Percentiles rank a stretch among this genome's conserved stretches.
These are phyloP conservation scores for Basidiobolus meristosporus DNA, from an alignment of 371 early-diverging fungal species.

Conservation along the genomic window DNA sequence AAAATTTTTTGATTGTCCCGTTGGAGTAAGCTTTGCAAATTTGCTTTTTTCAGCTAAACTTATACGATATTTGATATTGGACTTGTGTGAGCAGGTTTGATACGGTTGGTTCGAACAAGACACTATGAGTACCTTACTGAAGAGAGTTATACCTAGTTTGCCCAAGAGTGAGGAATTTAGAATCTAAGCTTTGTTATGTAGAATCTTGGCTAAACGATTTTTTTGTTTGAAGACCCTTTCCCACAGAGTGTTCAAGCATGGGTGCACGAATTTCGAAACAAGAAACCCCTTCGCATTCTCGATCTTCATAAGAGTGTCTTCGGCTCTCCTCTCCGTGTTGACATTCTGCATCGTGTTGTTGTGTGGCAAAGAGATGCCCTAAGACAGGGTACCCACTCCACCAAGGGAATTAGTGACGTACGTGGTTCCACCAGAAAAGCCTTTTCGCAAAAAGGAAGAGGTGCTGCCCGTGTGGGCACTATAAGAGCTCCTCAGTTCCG, in stretches of 20 bases:
- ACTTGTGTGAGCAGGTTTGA: too few relatives aligned
- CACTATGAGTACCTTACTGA: too few relatives aligned
- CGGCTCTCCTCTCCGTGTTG: constrained; percentile 58
- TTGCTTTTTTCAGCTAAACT: too few relatives aligned
- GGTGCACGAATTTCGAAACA: constrained; percentile 57
- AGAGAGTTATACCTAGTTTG: too few relatives aligned
- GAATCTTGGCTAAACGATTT: too few relatives aligned
- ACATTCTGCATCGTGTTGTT: constrained; percentile 73
- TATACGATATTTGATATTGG: too few relatives aligned
- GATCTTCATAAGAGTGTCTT: constrained; percentile 60
- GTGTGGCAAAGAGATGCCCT: constrained; percentile 63
- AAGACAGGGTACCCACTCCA: constrained; percentile 71
- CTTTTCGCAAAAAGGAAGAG: constrained; percentile 83
- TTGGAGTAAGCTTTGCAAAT: too few relatives aligned
- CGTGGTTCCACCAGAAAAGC: constrained; percentile 61
- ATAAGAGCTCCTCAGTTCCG: constrained; percentile 69
- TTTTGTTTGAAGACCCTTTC: constrained; percentile 11
- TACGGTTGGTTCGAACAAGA: too few relatives aligned
- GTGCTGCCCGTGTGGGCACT: constrained; percentile 77
- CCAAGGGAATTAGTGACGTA: constrained; percentile 71
- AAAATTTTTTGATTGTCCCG: too few relatives aligned
- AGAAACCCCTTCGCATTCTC: constrained; percentile 49
- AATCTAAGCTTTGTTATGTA: too few relatives aligned
- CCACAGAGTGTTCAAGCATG: constrained; percentile 50
- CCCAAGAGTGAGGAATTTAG: too few relatives aligned